A percentile compares a stretch with the other conserved stretches of the same genome.
Evolutionary conservation across 257 asterid species (phyloP).

Genomic region (Solanum corneliomulleri): DNA sequence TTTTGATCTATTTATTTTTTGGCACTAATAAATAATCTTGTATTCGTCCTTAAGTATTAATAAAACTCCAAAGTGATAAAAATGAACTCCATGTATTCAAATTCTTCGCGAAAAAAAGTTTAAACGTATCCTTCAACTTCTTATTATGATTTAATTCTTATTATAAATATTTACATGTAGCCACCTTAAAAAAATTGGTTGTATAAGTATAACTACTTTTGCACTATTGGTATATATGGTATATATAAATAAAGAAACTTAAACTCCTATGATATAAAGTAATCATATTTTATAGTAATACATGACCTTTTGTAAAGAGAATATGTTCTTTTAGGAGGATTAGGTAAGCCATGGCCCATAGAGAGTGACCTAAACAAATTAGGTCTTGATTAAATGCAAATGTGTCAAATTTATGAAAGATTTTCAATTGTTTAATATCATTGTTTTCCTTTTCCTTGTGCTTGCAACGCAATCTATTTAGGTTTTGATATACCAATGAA

Average conservation of each 20-base stretch:
- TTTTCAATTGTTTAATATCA: not conserved
- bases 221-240: too few relatives aligned
- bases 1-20: not conserved
- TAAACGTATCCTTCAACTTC: not conserved
- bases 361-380: not conserved
- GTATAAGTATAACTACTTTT: too few relatives aligned
- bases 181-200: too few relatives aligned
- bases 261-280: too few relatives aligned
- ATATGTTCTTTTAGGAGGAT: not conserved
- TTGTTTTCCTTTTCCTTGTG: not conserved
- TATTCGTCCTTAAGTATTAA: not conserved
- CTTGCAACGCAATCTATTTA: not conserved
- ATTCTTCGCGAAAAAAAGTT: not conserved
- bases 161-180: too few relatives aligned
- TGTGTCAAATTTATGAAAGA: not conserved
- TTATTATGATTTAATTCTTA: not conserved
- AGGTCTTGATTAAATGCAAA: not conserved
- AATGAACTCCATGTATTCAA: not conserved
- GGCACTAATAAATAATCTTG: not conserved
- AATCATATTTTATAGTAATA: not conserved
- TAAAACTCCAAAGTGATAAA: not conserved
- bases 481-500: not conserved
- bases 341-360: not conserved
- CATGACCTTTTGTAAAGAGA: not conserved
- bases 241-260: not conserved